Base-by-base conservation (phyloP, 192 early-diverging fungal species). In the Mortierella antarctica region DNA sequence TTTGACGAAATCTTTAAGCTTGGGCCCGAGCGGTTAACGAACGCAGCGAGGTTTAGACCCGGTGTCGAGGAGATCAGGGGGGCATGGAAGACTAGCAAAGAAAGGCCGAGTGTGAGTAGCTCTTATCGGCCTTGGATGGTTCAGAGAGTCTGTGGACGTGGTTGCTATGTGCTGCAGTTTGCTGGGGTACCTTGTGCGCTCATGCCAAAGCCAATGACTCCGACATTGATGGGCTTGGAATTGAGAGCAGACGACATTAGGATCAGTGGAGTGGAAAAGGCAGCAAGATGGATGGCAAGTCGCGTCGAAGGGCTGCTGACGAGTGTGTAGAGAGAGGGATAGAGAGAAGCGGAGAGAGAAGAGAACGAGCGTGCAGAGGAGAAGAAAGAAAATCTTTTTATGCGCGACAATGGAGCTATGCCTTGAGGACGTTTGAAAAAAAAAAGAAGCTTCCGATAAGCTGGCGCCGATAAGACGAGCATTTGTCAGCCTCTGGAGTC, bases 161-260 rank as follows among this genome's bases (percentile, higher is more conserved):
- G 12, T 20, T 18, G 12, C 7, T 4, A 7, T 7, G 39, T 31
- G 23, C 20, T 50, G 6, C 51, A 13, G 49, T 21, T 45, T 57
- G 11, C 53, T 20, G 10, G 0, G 13, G 42, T 69, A 70, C 62
- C 58, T 74, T 76, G 67, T 8, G 86, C 75, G 40, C 76, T 84
- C 88, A 86, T 89, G 84, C 91, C 91, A 83, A 89, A 92, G 13
- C 89, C 91, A 63, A 92, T 84, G 31, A 92, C 87, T 57, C 88
- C 91, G 61, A 92, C 91, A 44, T 90, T 92, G 62, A 92, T 85
- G 49, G 59, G 58, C 9, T 69, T 42, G 14, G 52, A 71, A 1
- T 62, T 31, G 31, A 31, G 31, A 31, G 31, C 41, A 20, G 49
- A 31, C 7, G 65, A 56, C 52, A 68, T 62, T 9, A 18, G 23